A percentile compares a stretch with the other conserved stretches of the same genome.
Evolutionary conservation across 108 stramenopile genomes (phyloP).

Genomic region (Pseudonitzschia multiseries): DNA sequence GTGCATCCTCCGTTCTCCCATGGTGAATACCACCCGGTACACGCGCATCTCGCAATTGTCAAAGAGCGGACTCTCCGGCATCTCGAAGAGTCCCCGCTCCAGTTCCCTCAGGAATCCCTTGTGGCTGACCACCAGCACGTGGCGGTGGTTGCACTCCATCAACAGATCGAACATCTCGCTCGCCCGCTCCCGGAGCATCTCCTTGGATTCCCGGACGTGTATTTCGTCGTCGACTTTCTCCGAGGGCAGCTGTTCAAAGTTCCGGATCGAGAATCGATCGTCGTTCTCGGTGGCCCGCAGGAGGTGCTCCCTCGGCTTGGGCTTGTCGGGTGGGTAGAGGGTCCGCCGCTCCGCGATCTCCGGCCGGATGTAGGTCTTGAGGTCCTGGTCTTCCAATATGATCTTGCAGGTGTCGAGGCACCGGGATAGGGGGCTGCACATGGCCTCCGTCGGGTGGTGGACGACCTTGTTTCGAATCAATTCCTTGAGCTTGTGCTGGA

Average conservation of each 20-base stretch:
- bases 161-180: conserved; percentile 50
- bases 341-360: conserved; percentile 61
- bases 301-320: neutral
- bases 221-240: conserved; percentile 13
- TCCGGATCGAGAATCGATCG: conserved; percentile 17
- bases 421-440: conserved; percentile 55
- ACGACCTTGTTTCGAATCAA: conserved; percentile 28
- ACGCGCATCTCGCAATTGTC: conserved; percentile 65
- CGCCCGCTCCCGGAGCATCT: conserved; percentile 51
- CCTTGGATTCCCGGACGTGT: conserved; percentile 32
- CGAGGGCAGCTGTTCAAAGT: conserved; percentile 9
- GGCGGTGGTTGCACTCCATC: conserved; percentile 37
- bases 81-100: conserved; percentile 58
- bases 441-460: conserved; percentile 51
- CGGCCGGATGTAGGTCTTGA: conserved; percentile 44
- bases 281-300: conserved; percentile 8
- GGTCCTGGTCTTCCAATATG: conserved; percentile 28
- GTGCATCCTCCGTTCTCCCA: conserved; percentile 14
- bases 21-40: conserved; percentile 36
- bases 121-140: conserved; percentile 58
- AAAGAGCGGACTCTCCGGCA: conserved; percentile 44
- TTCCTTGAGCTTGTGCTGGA: conserved; percentile 20
- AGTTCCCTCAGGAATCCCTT: conserved; percentile 67
- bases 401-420: conserved; percentile 53
- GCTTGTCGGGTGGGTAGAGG: conserved; percentile 50